Evolutionary conservation across 2,329 filamentous ascomycete genomes (phyloP), one percentile per base, ranked within the genome.

Genomic region (Penicillium sp.): DNA sequence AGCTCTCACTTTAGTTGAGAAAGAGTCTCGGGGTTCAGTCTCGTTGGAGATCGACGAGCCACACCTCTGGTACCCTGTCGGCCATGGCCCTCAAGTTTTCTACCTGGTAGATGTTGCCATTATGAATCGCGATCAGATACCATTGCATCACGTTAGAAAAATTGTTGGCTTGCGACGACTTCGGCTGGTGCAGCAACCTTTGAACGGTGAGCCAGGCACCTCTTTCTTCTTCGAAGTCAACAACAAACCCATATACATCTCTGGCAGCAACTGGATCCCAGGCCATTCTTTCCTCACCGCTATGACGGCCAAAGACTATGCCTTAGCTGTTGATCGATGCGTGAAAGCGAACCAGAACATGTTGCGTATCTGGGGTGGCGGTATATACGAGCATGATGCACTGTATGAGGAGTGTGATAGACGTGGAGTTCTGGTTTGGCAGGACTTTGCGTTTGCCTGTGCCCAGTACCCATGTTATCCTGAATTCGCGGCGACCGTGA

Each of bases 391-490:
- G 13, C 44, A 47, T 15, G 13, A 47, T 28, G 44, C 44, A 17
- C 13, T 47, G 1, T 47, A 47, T 17, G 24, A 47, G 22, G 82
- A 87, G 8, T 91, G 89, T 65, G 90, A 92, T 66, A 86, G 90
- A 70, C 75, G 89, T 3, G 90, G 90, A 9, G 81, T 92, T 24
- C 78, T 93, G 7, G 87, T 92, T 24, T 92, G 90, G 90, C 89
- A 92, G 67, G 90, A 92, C 72, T 92, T 92, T 72, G 86, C 89
- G 78, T 92, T 92, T 72, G 90, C 85, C 15, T 91, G 89, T 68
- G 88, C 86, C 26, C 87, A 86, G 68, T 90, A 90, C 69, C 90
- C 90, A 4, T 82, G 84, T 3, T 85, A 85, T 68, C 81, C 85
- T 0, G 81, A 82, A 17, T 85, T 88, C 57, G 77, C 88, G 40